Percentiles rank a stretch among this genome's conserved stretches.
Conservation (phyloP, 768 basidiomycete genomes). For the Lyophyllum shimeji region DNA sequence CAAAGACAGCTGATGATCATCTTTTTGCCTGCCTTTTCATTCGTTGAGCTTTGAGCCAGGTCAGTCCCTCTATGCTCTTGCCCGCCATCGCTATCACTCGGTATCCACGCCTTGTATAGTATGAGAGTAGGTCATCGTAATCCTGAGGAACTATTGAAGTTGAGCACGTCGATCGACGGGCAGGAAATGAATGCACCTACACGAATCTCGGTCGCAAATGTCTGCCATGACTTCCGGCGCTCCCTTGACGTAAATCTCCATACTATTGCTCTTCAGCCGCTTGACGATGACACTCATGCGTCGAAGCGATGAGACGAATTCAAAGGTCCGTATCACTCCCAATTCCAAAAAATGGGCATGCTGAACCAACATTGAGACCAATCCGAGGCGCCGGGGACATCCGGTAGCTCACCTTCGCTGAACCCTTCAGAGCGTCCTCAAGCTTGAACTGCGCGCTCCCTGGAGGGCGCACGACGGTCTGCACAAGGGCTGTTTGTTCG, state of each 20-base stretch:
- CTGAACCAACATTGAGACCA: slow-evolving; percentile 37
- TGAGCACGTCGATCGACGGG: slow-evolving; percentile 4
- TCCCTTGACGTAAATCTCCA: slow-evolving; percentile 99
- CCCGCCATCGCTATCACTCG: slow-evolving; percentile 98
- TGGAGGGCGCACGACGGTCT: slow-evolving; percentile 94
- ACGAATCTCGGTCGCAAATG: slow-evolving; percentile 90
- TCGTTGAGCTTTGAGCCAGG: slow-evolving; percentile 96
- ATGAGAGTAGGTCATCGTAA: slow-evolving; percentile 93
- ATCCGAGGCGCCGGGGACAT: neutral
- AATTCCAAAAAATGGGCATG: slow-evolving; percentile 96
- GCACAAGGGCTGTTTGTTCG: slow-evolving; percentile 87
- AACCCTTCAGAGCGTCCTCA: slow-evolving; percentile 90
- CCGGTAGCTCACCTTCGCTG: slow-evolving; percentile 58
- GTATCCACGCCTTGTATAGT: slow-evolving; percentile 96
- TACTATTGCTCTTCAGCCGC: slow-evolving; percentile 86
- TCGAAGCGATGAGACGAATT: slow-evolving; percentile 90
- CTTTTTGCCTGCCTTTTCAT: slow-evolving; percentile 74
- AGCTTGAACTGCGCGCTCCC: slow-evolving; percentile 88
- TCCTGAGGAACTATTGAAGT: slow-evolving; percentile 79
- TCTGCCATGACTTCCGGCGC: slow-evolving; percentile 97
- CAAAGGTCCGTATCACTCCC: slow-evolving; percentile 94
- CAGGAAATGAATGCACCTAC: slow-evolving; percentile 47
- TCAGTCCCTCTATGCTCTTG: slow-evolving; percentile 88
- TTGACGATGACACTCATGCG: slow-evolving; percentile 99
- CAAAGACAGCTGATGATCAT: neutral